These are phyloP conservation scores for Lasiosphaeria miniovina DNA, from an alignment of 495 filamentous ascomycete genomes.

Conservation along the genomic window DNA sequence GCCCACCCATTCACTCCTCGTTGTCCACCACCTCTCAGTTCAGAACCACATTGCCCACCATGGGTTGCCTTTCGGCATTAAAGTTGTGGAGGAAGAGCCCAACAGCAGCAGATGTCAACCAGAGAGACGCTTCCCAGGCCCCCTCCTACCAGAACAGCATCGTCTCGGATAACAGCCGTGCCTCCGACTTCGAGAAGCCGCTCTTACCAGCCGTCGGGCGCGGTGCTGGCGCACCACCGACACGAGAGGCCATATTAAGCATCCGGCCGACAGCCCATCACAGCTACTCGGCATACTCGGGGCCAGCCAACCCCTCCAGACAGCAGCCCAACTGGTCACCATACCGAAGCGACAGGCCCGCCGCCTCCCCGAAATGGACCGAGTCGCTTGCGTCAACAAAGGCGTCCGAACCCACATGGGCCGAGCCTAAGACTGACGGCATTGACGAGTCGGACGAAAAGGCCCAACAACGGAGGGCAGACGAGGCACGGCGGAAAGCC, in stretches of 20 bases:
- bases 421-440: conserved; percentile 8
- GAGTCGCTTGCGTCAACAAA: conserved; percentile 9
- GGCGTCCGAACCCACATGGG: background rate
- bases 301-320: conserved; percentile 1
- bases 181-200: conserved; percentile 14
- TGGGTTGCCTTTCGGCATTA: conserved; percentile 5
- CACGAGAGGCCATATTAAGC: background rate
- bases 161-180: background rate
- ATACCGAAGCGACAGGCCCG: background rate
- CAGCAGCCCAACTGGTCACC: background rate
- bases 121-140: background rate
- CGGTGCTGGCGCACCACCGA: background rate
- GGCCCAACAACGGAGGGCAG: conserved; percentile 12
- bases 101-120: background rate
- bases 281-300: conserved; percentile 20
- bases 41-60: background rate
- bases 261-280: conserved; percentile 14
- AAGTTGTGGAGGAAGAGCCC: conserved; percentile 6
- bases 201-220: background rate
- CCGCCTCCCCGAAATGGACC: conserved; percentile 4
- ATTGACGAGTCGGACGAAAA: conserved; percentile 10
- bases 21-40: background rate
- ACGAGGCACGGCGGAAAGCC: conserved; percentile 15
- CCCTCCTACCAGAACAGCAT: conserved; percentile 4
- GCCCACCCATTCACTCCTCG: background rate